Base-by-base conservation (phyloP, 352 stramenopile genomes). In the Pythium chondricola region DNA sequence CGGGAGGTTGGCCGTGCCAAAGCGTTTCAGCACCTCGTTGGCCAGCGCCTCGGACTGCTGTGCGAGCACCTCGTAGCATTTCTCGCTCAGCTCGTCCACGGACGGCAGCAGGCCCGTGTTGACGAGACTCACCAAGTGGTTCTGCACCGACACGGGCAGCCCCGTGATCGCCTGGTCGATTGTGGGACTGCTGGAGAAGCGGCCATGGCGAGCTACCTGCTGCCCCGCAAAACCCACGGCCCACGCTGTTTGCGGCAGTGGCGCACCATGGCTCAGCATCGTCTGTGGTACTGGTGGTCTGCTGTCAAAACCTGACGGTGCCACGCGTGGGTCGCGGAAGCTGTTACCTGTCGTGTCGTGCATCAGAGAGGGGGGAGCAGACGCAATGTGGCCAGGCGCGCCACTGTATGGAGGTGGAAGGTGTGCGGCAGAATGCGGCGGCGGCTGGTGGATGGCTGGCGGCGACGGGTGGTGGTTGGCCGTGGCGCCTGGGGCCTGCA, bases 31-130 rank as follows among this genome's bases (percentile, higher is more conserved):
- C 32, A 88, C 78, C 51, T 92, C 77, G 51, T 87, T 86, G 6
- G 77, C 77, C 25, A 92, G 58, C 1, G 62, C 65, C 56, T 92
- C 80, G 2, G 80, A 86, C 7, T 88, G 63, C 45, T 89, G 71
- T 0, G 57, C 70, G n/a, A 92, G 69, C 40, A 88, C 68, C 41
- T 92, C 77, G 54, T 92, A 92, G 53, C 77, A 89, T 43, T 92
- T 89, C 32, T 81, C 71, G 20, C 75, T 74, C 33, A 88, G 69
- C 48, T 92, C 77, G 48, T 89, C 74, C 31, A 92, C 52, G 16
- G 75, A 85, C 8, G 67, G 37, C 43, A 92, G 48, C 16, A 73
- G 74, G 11, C 58, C 69, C 31, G 67, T 75, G 8, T 64, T 67
- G 18, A 76, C 75, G 50, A 92, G 71, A 43, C 66, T 65, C 45